Evolutionary conservation across 352 stramenopile species (phyloP).

Genomic region (Pythium chondricola): DNA sequence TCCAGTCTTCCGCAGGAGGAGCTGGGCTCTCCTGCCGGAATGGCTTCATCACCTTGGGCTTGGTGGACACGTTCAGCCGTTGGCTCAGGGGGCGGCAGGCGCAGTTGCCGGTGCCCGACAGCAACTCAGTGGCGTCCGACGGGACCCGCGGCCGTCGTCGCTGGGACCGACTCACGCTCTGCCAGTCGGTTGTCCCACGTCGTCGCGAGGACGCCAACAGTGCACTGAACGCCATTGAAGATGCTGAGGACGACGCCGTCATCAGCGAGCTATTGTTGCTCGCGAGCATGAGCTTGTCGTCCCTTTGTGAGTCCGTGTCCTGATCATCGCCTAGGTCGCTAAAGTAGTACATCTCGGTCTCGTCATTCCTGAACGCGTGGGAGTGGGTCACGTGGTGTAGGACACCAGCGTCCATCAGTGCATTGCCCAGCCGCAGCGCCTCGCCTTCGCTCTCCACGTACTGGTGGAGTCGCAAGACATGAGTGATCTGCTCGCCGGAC

Average conservation of each 20-base stretch:
- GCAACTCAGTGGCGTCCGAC: conserved; percentile 9
- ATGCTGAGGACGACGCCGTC: too few relatives aligned
- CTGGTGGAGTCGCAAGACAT: conserved; percentile 10
- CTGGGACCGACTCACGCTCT: not conserved
- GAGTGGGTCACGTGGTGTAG: conserved; percentile 27
- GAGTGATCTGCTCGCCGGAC: too few relatives aligned
- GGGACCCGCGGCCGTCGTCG: not conserved
- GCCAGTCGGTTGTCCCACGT: not conserved
- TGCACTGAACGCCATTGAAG: too few relatives aligned
- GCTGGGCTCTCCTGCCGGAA: too few relatives aligned
- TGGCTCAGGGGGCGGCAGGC: conserved; percentile 35
- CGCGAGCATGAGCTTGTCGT: too few relatives aligned
- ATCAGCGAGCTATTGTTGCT: too few relatives aligned
- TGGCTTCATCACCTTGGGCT: too few relatives aligned
- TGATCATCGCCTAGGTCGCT: too few relatives aligned
- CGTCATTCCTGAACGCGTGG: conserved; percentile 5
- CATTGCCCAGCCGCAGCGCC: conserved; percentile 24
- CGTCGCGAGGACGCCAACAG: too few relatives aligned
- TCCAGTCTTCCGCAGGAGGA: too few relatives aligned
- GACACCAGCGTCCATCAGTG: conserved; percentile 25
- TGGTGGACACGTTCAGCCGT: too few relatives aligned
- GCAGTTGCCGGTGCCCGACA: conserved; percentile 15
- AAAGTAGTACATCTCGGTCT: conserved; percentile 18
- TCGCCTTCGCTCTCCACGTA: conserved; percentile 21
- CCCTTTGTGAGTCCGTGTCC: too few relatives aligned